Base-by-base conservation (phyloP, 140 eudicot species). In the Cichorium intybus region DNA sequence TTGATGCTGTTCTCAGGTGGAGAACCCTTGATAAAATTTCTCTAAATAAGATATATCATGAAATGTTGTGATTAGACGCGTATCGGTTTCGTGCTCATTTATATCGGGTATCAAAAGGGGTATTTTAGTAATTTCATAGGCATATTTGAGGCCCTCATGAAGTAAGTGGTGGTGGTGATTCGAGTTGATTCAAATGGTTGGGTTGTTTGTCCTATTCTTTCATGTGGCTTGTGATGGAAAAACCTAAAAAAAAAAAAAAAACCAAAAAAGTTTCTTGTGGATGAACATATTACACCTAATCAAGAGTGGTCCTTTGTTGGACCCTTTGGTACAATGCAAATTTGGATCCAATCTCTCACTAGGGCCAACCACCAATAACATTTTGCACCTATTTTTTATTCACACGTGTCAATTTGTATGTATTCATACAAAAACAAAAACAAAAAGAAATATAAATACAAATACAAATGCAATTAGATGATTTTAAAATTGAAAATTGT, bases 301-400 rank as follows among this genome's bases (percentile, higher is more conserved):
- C 62, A 60, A 24, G 5, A 24, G 53, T 59, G 64, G 55, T 47
- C 24, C 60, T 53, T 49, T 24, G 64, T 58, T 74, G 74, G 69
- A 37, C 69, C 63, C 22, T 53, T 28, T 15, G 15, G 49, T 43
- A 58, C 69, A 50, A 58, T 41, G 51, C 64, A 66, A 75, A 75
- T 20, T 67, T 75, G 69, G 70, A 75, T 75, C 70, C 75, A 67
- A 67, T 74, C 79, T 75, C 79, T 73, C 4, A 67, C 6, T 58
- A 56, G 79, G 75, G 17, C 64, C 75, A 66, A 57, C 64, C 60
- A 58, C 29, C 64, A 45, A 21, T 7, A 55, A 15, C 24, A 37
- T 20, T 4, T 48, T 68, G 8, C 28, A 34, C 59, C 52, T 35
- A 24, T 56, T 24, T 46, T 14, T 23, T 49, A 50, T 64, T 55